These are phyloP conservation scores for Salmacisia buchloeana DNA, from an alignment of 1,284 basidiomycete genomes.

Conservation along the genomic window DNA sequence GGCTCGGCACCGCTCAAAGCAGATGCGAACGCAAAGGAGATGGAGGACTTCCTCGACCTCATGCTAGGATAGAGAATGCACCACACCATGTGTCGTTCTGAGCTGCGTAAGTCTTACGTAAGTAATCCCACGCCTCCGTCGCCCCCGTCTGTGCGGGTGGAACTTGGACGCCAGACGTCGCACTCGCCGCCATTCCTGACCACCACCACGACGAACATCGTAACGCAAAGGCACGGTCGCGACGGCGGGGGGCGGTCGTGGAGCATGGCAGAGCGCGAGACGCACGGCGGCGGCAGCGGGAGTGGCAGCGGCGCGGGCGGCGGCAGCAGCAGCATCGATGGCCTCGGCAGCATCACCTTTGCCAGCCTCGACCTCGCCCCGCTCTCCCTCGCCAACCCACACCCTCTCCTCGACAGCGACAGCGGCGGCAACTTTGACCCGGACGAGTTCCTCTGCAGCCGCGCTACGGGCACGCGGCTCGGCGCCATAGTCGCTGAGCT, in stretches of 20 bases:
- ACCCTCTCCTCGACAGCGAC: neutral
- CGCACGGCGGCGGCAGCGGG: neutral
- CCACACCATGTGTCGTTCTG: too few relatives aligned
- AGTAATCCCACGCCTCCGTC: neutral
- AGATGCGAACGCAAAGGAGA: neutral
- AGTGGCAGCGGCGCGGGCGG: neutral
- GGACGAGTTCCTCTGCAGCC: slow-evolving; percentile 7
- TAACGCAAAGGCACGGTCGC: too few relatives aligned
- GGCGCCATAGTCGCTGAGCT: slow-evolving; percentile 1
- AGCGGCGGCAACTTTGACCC: neutral
- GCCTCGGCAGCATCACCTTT: neutral
- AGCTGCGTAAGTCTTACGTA: neutral
- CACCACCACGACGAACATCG: neutral
- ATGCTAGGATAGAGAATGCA: slow-evolving; percentile 3
- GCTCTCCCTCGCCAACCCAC: slow-evolving; percentile 2
- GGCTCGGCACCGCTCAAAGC: too few relatives aligned
- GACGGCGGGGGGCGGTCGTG: too few relatives aligned
- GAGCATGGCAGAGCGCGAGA: too few relatives aligned
- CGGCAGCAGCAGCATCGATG: neutral
- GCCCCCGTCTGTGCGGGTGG: neutral
- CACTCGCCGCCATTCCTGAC: neutral
- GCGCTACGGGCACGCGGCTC: slow-evolving; percentile 1
- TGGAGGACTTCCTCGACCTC: slow-evolving; percentile 11
- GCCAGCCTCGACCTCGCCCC: slow-evolving; percentile 3
- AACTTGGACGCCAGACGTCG: neutral